Base-by-base conservation (phyloP, 495 filamentous ascomycete species). In the Collariella sp. region DNA sequence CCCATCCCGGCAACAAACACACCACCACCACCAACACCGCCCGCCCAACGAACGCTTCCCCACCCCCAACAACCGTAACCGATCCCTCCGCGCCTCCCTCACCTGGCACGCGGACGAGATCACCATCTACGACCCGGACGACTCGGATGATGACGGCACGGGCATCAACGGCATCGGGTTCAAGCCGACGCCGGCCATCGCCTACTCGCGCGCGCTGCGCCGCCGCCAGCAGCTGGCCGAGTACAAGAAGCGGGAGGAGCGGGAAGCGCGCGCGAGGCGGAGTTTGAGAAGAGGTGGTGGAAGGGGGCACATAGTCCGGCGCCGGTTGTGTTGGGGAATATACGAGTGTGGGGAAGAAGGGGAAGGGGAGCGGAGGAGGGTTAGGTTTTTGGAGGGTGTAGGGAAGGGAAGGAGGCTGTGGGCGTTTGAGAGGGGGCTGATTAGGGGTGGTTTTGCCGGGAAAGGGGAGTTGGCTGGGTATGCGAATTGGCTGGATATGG, bases 81-180 rank as follows among this genome's bases (percentile, higher is more conserved):
- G 73, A 83, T 72, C 65, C 79, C 52, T 72, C 47, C 66, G 75
- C 38, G 67, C 73, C 33, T 73, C 83, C 20, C 76, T 90, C 55
- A 89, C 87, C 33, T 93, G 88, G 89, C 84, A 83, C 61, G 85
- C 89, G 56, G 75, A 83, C 50, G 89, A 95, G 60, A 91, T 94
- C 56, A 94, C 89, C 0, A 82, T 89, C 16, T 86, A 93, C 63
- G 76, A 86, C 58, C 83, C 84, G 3, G 76, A 76, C 29, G 86
- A 89, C 65, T 83, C 83, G 36, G 81, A 78, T 51, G 86, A 89
- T 58, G 86, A 89, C 67, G 86, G 86, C 23, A 86, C 86, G 34
- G 86, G 86, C 35, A 87, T 89, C 58, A 88, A 94, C 67, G 91
- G 91, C 13, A 85, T 97, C 62, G 91, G 91, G 1, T 96, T 95